Conservation (phyloP, 1,139 yeast species). For the Debaryomyces subglobosus region DNA sequence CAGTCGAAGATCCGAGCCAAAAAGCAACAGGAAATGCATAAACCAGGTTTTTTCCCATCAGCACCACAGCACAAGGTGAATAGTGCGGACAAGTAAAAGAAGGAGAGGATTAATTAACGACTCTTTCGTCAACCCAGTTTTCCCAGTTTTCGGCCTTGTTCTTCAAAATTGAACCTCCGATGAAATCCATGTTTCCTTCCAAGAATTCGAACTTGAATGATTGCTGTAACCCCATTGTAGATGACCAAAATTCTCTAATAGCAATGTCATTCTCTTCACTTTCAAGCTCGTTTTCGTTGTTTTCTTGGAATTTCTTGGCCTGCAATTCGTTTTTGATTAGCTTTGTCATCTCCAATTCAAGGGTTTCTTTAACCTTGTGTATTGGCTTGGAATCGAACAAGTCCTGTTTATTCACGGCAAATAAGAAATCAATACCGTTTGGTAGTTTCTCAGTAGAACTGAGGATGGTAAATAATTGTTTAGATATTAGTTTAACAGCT, state of each 20-base stretch:
- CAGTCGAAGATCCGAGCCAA: constrained; percentile 42
- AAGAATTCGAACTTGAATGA: constrained; percentile 62
- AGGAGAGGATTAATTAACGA: constrained; percentile 46
- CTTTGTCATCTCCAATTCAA: constrained; percentile 67
- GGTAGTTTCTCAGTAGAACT: constrained; percentile 60
- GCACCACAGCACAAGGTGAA: constrained; percentile 41
- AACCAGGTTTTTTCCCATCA: constrained; percentile 57
- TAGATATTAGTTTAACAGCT: constrained; percentile 50
- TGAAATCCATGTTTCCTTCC: constrained; percentile 73
- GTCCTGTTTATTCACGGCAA: constrained; percentile 85
- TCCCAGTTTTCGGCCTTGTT: constrained; percentile 62
- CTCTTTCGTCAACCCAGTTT: constrained; percentile 77
- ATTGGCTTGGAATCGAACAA: constrained; percentile 80
- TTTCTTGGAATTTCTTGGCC: constrained; percentile 25
- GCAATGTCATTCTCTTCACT: constrained; percentile 31
- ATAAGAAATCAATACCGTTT: constrained; percentile 67
- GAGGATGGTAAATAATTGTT: constrained; percentile 57
- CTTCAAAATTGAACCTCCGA: constrained; percentile 70
- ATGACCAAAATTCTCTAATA: constrained; percentile 43
- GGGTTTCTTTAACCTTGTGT: constrained; percentile 53
- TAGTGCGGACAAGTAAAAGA: background rate
- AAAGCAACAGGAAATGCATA: constrained; percentile 42
- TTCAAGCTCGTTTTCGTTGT: constrained; percentile 22
- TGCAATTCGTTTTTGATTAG: constrained; percentile 51
- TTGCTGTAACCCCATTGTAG: constrained; percentile 46